Evolutionary conservation across 345 rosid species (phyloP), one percentile per base, ranked within the genome.

Genomic region (Geranium rotundifolium): DNA sequence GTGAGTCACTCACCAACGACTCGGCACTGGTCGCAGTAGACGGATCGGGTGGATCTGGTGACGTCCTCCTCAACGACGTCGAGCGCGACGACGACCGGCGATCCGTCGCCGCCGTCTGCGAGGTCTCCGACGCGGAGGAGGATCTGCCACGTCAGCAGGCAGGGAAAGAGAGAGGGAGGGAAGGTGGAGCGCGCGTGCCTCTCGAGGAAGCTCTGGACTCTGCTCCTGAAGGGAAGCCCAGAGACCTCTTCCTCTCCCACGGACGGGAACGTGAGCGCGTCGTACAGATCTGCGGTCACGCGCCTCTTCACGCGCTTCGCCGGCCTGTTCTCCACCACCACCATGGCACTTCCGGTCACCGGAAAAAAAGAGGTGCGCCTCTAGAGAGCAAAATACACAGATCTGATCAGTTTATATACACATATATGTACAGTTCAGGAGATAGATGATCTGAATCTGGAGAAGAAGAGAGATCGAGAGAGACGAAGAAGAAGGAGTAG

Each of bases 21-120:
- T 66, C 91, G 87, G 86, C 91, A 83, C 75, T 86, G 88, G 65
- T 86, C 85, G 63, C 92, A 86, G 71, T 80, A 84, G 20, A 82
- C 78, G 64, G 89, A 84, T 80, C 89, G 78, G 12, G 52, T 46
- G 66, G 92, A 82, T 79, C 82, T 80, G 61, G 85, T 76, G 15
- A 86, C 89, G 59, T 84, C 92, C 79, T 86, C 92, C 80, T 86
- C 89, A n/a, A 84, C 82, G 4, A 84, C 64, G 65, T 84, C 84
- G 50, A 86, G 66, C 20, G 65, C 69, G 4, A 80, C 85, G 8
- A 70, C 65, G 49, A 77, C 70, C 57, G 82, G 71, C 17, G 62
- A 46, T 9, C 75, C 52, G 30, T 75, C 81, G 5, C 61, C 49
- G n/a, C 65, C 72, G 0, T 73, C 85, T 37, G 71, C 64, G 12